These are phyloP conservation scores for Lojkania enalia DNA, from an alignment of 2,329 filamentous ascomycete genomes.

Conservation along the genomic window DNA sequence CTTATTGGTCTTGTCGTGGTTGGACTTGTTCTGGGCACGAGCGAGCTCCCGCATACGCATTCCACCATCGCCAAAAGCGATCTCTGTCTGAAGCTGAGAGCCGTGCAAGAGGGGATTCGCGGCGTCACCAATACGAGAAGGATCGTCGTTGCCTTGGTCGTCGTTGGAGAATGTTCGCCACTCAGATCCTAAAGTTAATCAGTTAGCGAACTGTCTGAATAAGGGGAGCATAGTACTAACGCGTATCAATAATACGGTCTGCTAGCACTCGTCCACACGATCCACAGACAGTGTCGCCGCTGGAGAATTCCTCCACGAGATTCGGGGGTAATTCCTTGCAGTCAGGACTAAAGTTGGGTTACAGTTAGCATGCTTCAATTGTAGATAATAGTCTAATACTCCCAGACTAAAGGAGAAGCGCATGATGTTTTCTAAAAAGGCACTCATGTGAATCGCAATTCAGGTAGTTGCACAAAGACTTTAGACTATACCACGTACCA, in stretches of 20 bases:
- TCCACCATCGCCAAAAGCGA: slow-evolving; percentile 78
- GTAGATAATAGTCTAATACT: no score
- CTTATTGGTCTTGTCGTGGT: slow-evolving; percentile 82
- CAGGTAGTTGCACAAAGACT: no score
- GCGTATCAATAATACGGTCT: slow-evolving; percentile 89
- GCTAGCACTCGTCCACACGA: slow-evolving; percentile 90
- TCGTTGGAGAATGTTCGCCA: slow-evolving; percentile 99
- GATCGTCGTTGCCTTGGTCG: slow-evolving; percentile 93
- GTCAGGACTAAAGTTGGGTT: no score
- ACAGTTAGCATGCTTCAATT: no score
- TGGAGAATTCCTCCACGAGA: slow-evolving; percentile 88
- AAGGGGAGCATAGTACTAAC: no score
- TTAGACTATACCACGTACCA: no score
- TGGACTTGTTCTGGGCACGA: slow-evolving; percentile 80
- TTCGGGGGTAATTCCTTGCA: slow-evolving; percentile 93
- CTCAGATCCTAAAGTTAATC: no score
- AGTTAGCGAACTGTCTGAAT: no score
- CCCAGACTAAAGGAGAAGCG: no score
- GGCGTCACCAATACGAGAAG: slow-evolving; percentile 95
- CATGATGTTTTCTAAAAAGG: no score
- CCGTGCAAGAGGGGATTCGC: slow-evolving; percentile 88
- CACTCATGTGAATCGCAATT: no score
- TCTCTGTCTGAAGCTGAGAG: slow-evolving; percentile 84
- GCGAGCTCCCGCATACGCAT: slow-evolving; percentile 74
- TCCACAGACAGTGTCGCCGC: slow-evolving; percentile 88